phyloP scores from a whole-genome alignment of 106 monocot species.

The Allium sativum region DNA sequence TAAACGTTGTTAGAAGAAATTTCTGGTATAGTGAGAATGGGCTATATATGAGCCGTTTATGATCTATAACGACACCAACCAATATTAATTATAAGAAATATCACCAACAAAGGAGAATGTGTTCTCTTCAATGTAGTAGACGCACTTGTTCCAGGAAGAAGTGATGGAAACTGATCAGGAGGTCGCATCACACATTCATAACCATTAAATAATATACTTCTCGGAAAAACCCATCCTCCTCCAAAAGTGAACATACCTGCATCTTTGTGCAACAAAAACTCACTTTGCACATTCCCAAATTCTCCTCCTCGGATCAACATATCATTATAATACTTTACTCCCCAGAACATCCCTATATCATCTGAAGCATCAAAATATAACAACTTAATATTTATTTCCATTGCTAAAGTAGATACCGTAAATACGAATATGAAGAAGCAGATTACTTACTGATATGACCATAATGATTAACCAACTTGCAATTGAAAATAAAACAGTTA shows the following conservation, averaged over 20 bases:
- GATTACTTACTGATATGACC: constrained; percentile 34
- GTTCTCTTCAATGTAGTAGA: neutral
- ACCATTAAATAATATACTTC: constrained; percentile 67
- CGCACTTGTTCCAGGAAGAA: constrained; percentile 30
- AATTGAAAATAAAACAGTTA: constrained; percentile 72
- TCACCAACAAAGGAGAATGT: neutral
- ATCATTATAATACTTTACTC: constrained; percentile 67
- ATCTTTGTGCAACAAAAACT: constrained; percentile 63
- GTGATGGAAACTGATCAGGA: constrained; percentile 42
- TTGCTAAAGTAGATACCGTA: too few relatives aligned
- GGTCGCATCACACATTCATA: constrained; percentile 70
- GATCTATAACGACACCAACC: too few relatives aligned
- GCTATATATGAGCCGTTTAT: too few relatives aligned
- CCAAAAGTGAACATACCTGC: constrained; percentile 41
- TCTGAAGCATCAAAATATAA: too few relatives aligned
- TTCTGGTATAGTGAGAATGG: too few relatives aligned
- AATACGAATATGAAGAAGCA: too few relatives aligned
- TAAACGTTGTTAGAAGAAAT: too few relatives aligned
- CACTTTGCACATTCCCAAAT: constrained; percentile 69
- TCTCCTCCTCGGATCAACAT: constrained; percentile 48
- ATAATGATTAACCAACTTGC: constrained; percentile 34
- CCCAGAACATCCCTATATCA: constrained; percentile 87
- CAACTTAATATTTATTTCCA: too few relatives aligned
- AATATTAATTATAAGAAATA: neutral
- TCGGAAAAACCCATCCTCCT: constrained; percentile 74